These are phyloP conservation scores for Paramecium biaurelia DNA, from an alignment of 73 alveolate species.

Conservation along the genomic window DNA sequence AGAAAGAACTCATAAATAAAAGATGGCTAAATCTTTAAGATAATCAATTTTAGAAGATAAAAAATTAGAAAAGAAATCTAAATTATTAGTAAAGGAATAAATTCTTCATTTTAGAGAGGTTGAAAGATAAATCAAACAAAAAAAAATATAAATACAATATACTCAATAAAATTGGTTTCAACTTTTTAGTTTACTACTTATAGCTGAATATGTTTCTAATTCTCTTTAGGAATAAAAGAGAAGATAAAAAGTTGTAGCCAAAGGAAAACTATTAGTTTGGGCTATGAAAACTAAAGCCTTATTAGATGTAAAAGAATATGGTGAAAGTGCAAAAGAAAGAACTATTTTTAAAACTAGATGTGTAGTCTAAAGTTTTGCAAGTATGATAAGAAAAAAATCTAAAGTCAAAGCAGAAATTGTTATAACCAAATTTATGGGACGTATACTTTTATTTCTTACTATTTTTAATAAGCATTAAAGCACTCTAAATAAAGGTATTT, in stretches of 20 bases:
- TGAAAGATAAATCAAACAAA: not conserved
- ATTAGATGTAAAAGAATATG: not conserved
- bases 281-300: slow-evolving; percentile 26
- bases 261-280: slow-evolving; percentile 20
- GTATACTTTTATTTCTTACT: not conserved
- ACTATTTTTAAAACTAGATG: not conserved
- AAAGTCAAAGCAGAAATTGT: not conserved
- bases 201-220: not conserved
- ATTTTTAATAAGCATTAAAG: slow-evolving; percentile 25
- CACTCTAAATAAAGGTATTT: not conserved
- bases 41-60: not conserved
- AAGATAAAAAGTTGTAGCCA: not conserved
- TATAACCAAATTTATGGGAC: not conserved
- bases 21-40: not conserved
- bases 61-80: not conserved
- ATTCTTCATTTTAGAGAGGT: not conserved
- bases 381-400: not conserved
- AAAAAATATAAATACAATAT: not conserved
- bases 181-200: not conserved
- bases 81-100: not conserved
- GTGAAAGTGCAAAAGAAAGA: slow-evolving; percentile 8
- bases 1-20: not conserved
- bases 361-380: not conserved
- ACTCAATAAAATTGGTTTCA: not conserved
- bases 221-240: not conserved